Conservation (phyloP, 768 basidiomycete species). For the Auriculariales sp. region DNA sequence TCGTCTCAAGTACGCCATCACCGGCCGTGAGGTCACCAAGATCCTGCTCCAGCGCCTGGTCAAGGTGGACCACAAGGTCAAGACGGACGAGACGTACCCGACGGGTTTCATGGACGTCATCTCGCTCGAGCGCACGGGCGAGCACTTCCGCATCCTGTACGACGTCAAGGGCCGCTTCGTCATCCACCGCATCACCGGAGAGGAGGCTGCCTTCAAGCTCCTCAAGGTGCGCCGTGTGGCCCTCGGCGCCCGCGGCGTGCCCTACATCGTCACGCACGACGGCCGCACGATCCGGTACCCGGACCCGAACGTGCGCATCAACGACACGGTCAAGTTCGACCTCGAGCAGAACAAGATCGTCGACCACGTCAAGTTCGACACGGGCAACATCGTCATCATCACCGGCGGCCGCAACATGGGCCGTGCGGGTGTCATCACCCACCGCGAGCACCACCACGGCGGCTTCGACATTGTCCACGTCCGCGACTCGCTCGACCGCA, state of each 20-base stretch:
- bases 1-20: constrained; percentile 97
- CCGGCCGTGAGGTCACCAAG: constrained; percentile 85
- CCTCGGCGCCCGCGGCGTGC: constrained; percentile 85
- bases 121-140: constrained; percentile 93
- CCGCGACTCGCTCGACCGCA: constrained; percentile 87
- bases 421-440: constrained; percentile 87
- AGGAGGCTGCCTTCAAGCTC: constrained; percentile 95
- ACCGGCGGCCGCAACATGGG: constrained; percentile 99
- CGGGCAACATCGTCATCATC: constrained; percentile 92
- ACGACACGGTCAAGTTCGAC: constrained; percentile 97
- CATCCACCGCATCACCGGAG: constrained; percentile 96
- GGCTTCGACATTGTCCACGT: constrained; percentile 99
- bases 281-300: constrained; percentile 99
- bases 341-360: constrained; percentile 87
- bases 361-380: constrained; percentile 91
- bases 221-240: constrained; percentile 87
- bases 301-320: constrained; percentile 86
- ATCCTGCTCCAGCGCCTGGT: constrained; percentile 94
- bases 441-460: constrained; percentile 94
- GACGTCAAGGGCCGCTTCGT: constrained; percentile 99
- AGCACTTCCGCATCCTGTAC: constrained; percentile 98
- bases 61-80: constrained; percentile 97
- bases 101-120: constrained; percentile 95
- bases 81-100: constrained; percentile 94
- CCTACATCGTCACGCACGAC: constrained; percentile 96